Base-by-base conservation (phyloP, 1,284 basidiomycete genomes). In the Ceratobasidium sp. region DNA sequence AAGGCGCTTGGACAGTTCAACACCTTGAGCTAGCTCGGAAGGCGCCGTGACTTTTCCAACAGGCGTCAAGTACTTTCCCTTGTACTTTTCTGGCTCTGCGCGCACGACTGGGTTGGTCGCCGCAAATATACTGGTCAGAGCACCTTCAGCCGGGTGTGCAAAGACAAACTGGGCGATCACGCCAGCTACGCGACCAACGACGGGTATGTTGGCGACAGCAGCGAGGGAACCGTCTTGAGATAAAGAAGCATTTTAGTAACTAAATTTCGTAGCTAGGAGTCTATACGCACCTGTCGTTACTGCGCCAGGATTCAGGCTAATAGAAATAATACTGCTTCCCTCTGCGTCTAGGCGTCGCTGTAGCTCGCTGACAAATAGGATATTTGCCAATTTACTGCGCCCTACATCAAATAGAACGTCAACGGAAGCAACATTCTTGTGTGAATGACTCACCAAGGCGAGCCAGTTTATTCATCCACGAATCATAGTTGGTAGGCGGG, bases 81-180 rank as follows among this genome's bases (percentile, higher is more conserved):
- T 64, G 59, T 62, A 74, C 16, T 64, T 46, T 18, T 59, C 59
- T 16, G 59, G 52, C 54, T 74, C 35, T 1, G 57, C 57, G 1
- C 64, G 59, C 7, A 74, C 44, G 7, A 30, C 71, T 20, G 71
- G 71, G 14, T 46, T 62, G 16, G 57, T 64, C 14, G 71, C 71
- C 12, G 71, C 71, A 38, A 74, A 74, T 27, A 74, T 41, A 30
- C 59, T 48, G 8, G 57, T 74, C 27, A 27, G 30, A 41, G 71
- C 71, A 12, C 71, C 71, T 27, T 62, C 59, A 1, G 59, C 30
- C 3, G 18, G 30, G 18, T 30, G n/a, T 8, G 33, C 59, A 35
- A 60, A 60, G 1, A 38, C 18, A 35, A 35, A n/a, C 5, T 20
- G 35, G 16, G 33, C 30, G 12, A 60, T 20, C 16, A 38, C n/a